A percentile compares a stretch with the other conserved stretches of the same genome.
Conservation (phyloP, 306 rosid genomes). For the Alnus glutinosa region DNA sequence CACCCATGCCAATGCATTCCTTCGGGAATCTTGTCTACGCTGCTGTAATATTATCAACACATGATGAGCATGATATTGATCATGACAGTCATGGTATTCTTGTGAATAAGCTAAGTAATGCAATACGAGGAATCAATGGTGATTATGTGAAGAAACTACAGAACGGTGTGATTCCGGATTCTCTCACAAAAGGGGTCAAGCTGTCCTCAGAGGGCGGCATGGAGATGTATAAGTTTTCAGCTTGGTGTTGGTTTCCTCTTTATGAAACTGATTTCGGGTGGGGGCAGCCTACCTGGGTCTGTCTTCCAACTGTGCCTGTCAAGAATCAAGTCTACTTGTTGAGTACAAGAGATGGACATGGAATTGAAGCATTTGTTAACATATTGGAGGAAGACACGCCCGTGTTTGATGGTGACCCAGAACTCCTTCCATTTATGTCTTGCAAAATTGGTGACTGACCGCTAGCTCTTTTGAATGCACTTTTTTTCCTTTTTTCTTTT, state of each 20-base stretch:
- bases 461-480: too few species aligned
- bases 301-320: not conserved
- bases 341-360: not conserved
- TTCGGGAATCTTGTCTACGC: slow-evolving; percentile 1
- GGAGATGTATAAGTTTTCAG: not conserved
- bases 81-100: not conserved
- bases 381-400: not conserved
- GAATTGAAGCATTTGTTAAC: not conserved
- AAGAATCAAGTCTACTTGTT: not conserved
- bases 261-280: not conserved
- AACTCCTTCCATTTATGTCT: not conserved
- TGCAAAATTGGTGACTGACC: too few species aligned
- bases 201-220: not conserved
- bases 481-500: too few species aligned
- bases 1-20: not conserved
- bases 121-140: not conserved
- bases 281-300: not conserved
- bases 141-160: slow-evolving; percentile 10
- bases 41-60: not conserved
- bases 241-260: not conserved
- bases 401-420: not conserved
- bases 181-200: not conserved
- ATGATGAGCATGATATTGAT: too few species aligned
- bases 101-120: not conserved
- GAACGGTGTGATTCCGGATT: not conserved